These are phyloP conservation scores for Candida maesae DNA, from an alignment of 805 yeast species.

Conservation along the genomic window DNA sequence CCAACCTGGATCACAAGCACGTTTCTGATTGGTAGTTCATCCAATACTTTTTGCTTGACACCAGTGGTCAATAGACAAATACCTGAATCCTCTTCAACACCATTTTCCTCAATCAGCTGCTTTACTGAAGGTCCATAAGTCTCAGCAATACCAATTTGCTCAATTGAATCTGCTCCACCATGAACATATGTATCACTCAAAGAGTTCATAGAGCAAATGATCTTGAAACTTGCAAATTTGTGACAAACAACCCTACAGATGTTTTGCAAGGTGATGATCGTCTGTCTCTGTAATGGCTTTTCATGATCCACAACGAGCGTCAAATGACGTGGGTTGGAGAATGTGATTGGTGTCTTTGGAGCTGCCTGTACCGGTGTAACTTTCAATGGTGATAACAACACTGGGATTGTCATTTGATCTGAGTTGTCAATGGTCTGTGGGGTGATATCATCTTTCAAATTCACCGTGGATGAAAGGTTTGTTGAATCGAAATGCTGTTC, in stretches of 20 bases:
- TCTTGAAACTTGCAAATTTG: slow-evolving; percentile 12
- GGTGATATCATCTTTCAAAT: slow-evolving; percentile 6
- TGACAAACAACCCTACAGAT: slow-evolving; percentile 19
- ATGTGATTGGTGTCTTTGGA: slow-evolving; percentile 9
- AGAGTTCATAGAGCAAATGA: slow-evolving; percentile 17
- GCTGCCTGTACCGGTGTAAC: slow-evolving; percentile 3
- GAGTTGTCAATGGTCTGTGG: background rate
- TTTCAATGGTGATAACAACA: slow-evolving; percentile 22
- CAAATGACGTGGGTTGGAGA: slow-evolving; percentile 15
- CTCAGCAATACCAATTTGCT: slow-evolving; percentile 2
- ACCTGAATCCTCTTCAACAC: slow-evolving; percentile 5
- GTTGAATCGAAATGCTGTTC: slow-evolving; percentile 29
- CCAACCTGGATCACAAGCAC: slow-evolving; percentile 16
- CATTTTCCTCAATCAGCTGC: slow-evolving; percentile 1
- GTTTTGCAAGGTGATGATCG: slow-evolving; percentile 17
- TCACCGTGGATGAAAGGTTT: slow-evolving; percentile 31
- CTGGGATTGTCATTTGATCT: slow-evolving; percentile 21
- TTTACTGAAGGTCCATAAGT: background rate
- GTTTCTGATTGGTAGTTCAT: slow-evolving; percentile 14
- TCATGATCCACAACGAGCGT: slow-evolving; percentile 20
- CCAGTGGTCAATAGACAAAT: slow-evolving; percentile 19
- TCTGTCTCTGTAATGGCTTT: slow-evolving; percentile 4
- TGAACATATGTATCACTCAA: slow-evolving; percentile 4
- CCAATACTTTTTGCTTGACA: background rate
- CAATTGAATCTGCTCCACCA: slow-evolving; percentile 6